phyloP scores from a whole-genome alignment of 1,139 yeast species.

The Magnusiomyces fungicola region DNA sequence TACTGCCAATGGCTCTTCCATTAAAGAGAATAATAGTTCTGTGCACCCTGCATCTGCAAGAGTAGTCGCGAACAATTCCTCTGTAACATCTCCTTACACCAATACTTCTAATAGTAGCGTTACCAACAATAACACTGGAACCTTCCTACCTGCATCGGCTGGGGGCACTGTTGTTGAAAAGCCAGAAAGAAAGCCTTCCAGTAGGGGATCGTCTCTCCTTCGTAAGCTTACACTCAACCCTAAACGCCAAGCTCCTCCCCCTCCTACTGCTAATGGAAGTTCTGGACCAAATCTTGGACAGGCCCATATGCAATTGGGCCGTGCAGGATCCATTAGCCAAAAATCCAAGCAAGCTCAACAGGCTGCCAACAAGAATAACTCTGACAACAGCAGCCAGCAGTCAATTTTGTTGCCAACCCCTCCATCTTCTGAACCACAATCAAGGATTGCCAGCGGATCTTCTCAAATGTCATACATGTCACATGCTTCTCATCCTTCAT shows the following conservation, averaged over 20 bases:
- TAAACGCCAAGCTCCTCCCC: conserved; percentile 13
- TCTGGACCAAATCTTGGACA: too few relatives aligned
- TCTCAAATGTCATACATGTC: conserved; percentile 1
- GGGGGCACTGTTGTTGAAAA: background rate
- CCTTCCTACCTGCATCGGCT: background rate
- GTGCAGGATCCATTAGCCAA: too few relatives aligned
- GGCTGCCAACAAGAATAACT: too few relatives aligned
- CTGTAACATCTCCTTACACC: background rate
- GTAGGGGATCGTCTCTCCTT: conserved; percentile 4
- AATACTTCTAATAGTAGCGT: background rate
- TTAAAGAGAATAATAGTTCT: background rate
- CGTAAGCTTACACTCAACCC: conserved; percentile 12
- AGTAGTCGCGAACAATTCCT: background rate
- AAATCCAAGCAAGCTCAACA: too few relatives aligned
- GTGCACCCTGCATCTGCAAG: background rate
- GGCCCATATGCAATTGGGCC: too few relatives aligned
- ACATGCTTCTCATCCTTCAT: background rate
- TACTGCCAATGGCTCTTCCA: background rate
- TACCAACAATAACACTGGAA: background rate
- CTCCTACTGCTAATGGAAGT: too few relatives aligned
- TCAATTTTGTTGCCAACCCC: background rate
- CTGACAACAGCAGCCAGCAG: too few relatives aligned
- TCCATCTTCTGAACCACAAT: background rate
- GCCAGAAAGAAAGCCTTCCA: too few relatives aligned
- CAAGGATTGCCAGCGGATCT: conserved; percentile 5